Evolutionary conservation across 2,329 filamentous ascomycete species (phyloP).

Genomic region (Aspergillus pseudoglaucus): DNA sequence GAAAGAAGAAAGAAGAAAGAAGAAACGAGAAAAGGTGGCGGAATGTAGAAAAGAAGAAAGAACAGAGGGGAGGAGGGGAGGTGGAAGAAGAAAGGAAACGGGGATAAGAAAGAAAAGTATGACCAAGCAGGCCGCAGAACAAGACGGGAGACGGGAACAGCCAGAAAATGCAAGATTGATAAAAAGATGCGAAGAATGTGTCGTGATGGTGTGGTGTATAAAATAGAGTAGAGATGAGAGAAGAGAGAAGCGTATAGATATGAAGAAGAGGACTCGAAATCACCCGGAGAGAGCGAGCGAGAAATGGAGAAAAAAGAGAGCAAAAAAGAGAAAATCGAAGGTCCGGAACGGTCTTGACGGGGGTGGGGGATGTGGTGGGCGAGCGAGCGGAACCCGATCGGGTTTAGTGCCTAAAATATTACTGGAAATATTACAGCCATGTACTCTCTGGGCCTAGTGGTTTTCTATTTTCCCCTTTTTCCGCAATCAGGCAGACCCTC

Average conservation of each 20-base stretch:
- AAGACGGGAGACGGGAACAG: conserved; percentile 6
- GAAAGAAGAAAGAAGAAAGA: conserved; percentile 4
- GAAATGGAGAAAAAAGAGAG: not conserved
- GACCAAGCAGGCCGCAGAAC: conserved; percentile 3
- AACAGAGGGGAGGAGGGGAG: conserved; percentile 11
- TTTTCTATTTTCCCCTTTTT: not conserved
- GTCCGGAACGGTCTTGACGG: not conserved
- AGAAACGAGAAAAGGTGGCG: conserved; percentile 11
- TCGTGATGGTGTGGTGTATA: no score
- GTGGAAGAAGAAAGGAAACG: conserved; percentile 11
- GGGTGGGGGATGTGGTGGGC: not conserved
- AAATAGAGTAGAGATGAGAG: no score
- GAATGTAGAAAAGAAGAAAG: conserved; percentile 12
- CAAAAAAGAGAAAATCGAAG: conserved; percentile 1
- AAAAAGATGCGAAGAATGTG: no score
- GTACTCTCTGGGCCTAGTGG: not conserved
- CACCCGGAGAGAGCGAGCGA: conserved; percentile 7
- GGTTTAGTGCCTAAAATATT: not conserved
- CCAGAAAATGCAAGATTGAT: no score
- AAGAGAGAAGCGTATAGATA: no score
- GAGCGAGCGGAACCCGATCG: not conserved
- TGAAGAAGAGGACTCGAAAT: no score
- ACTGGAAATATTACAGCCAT: not conserved
- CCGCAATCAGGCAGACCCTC: not conserved
- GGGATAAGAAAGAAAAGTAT: conserved; percentile 11